Evolutionary conservation across 2,329 filamentous ascomycete species (phyloP).

Genomic region (Talaromyces funiculosus): DNA sequence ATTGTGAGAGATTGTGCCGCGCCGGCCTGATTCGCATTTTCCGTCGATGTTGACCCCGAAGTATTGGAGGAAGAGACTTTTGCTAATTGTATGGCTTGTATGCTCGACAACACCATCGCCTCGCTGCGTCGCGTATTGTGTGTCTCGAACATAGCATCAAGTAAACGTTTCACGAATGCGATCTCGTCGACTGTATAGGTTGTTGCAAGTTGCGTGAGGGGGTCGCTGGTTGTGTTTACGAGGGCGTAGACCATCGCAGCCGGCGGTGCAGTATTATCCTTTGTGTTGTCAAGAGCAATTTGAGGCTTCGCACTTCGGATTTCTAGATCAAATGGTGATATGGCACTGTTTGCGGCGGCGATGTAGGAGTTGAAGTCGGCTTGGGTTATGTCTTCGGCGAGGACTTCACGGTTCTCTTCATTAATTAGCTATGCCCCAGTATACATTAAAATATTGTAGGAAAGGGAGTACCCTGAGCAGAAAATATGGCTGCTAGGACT

Average conservation of each 20-base stretch:
- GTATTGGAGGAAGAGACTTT: conserved; percentile 35
- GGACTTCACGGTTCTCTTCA: conserved; percentile 43
- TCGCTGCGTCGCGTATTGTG: conserved; percentile 77
- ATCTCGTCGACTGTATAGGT: conserved; percentile 77
- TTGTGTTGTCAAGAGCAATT: conserved; percentile 35
- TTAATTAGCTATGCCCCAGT: neutral
- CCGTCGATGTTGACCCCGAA: conserved; percentile 26
- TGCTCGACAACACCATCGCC: conserved; percentile 72
- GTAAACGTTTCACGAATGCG: conserved; percentile 76
- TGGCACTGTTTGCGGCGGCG: conserved; percentile 61
- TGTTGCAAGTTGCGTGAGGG: conserved; percentile 81
- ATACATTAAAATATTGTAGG: neutral
- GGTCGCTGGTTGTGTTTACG: conserved; percentile 81
- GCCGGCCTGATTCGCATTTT: conserved; percentile 23
- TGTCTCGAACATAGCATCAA: conserved; percentile 88
- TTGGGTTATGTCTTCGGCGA: conserved; percentile 59
- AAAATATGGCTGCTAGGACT: conserved; percentile 70
- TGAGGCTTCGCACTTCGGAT: conserved; percentile 57
- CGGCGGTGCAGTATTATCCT: conserved; percentile 41
- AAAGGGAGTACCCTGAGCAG: conserved; percentile 46
- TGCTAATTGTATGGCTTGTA: conserved; percentile 68
- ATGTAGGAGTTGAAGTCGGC: conserved; percentile 66
- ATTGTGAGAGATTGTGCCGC: conserved; percentile 58
- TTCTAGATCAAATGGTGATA: conserved; percentile 80
- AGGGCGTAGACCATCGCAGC: conserved; percentile 64